Evolutionary conservation across 2,329 filamentous ascomycete genomes (phyloP).

Genomic region (Fusarium sp.): DNA sequence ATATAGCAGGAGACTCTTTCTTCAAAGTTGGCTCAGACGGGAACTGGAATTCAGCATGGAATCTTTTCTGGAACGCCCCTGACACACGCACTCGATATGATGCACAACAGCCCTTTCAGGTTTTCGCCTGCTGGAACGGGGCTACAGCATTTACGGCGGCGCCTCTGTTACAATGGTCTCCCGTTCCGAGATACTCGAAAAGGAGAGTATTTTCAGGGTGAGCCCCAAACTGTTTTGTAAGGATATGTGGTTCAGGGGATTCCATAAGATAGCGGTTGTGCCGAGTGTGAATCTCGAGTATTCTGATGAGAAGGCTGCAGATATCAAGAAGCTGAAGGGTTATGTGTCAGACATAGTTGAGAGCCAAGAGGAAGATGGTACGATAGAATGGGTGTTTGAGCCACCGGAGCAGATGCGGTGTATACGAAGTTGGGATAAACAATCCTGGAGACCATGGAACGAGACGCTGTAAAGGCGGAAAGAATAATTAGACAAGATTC

Average conservation of each 20-base stretch:
- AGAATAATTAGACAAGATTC: background rate
- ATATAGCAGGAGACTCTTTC: constrained; percentile 65
- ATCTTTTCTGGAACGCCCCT: constrained; percentile 64
- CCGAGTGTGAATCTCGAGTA: constrained; percentile 69
- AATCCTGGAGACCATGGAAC: constrained; percentile 58
- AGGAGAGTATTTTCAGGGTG: constrained; percentile 66
- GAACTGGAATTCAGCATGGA: constrained; percentile 61
- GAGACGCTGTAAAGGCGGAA: constrained; percentile 18
- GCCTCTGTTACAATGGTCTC: constrained; percentile 57
- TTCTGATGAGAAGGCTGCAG: constrained; percentile 57
- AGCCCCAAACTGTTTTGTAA: constrained; percentile 69
- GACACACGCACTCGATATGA: constrained; percentile 51
- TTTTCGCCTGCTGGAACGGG: constrained; percentile 73
- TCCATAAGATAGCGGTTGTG: constrained; percentile 66
- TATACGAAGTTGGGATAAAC: constrained; percentile 57
- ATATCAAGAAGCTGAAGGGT: constrained; percentile 64
- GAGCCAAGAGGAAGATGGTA: constrained; percentile 44
- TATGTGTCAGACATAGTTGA: constrained; percentile 56
- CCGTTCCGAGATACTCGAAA: constrained; percentile 56
- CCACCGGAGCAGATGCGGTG: constrained; percentile 63
- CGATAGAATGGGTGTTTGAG: constrained; percentile 57
- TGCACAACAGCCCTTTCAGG: constrained; percentile 64
- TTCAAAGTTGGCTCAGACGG: constrained; percentile 65
- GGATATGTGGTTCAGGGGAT: constrained; percentile 65
- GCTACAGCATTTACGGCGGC: constrained; percentile 63